Evolutionary conservation across 768 basidiomycete genomes (phyloP).

Genomic region (Mycena filopes): DNA sequence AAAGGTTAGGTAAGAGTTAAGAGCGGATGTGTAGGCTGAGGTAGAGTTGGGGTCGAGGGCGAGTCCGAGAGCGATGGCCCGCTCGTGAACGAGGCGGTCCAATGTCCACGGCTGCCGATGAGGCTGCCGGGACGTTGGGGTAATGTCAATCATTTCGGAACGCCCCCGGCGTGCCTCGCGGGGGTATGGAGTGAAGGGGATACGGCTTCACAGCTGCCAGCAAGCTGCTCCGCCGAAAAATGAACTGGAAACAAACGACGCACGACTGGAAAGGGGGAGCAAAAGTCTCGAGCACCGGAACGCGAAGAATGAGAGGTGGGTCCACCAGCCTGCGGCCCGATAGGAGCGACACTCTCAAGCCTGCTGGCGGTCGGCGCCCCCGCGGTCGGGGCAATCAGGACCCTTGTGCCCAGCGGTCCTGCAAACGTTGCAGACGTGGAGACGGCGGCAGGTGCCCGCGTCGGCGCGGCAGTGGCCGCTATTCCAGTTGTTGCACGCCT

Average conservation of each 20-base stretch:
- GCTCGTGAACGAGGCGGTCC: background rate
- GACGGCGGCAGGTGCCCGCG: background rate
- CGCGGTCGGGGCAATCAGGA: slow-evolving; percentile 7
- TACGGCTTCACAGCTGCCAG: too few relatives aligned
- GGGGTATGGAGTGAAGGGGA: too few relatives aligned
- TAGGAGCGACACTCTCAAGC: background rate
- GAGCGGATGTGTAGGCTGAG: slow-evolving; percentile 38
- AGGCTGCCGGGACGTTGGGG: too few relatives aligned
- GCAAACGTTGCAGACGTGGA: slow-evolving; percentile 17
- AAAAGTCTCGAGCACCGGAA: too few relatives aligned
- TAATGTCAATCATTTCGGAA: too few relatives aligned
- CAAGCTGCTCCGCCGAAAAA: too few relatives aligned
- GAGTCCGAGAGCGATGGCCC: too few relatives aligned
- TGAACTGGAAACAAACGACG: too few relatives aligned
- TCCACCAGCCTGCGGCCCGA: background rate
- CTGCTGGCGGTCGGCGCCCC: too few relatives aligned
- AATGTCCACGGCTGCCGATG: background rate
- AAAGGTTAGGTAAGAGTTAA: slow-evolving; percentile 46
- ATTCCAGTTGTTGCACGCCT: slow-evolving; percentile 26
- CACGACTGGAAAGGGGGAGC: background rate
- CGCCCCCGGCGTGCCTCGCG: slow-evolving; percentile 7
- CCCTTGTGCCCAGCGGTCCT: slow-evolving; percentile 11
- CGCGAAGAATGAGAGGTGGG: too few relatives aligned
- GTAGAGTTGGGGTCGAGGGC: too few relatives aligned
- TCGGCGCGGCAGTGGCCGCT: background rate